Evolutionary conservation across 2,329 filamentous ascomycete species (phyloP).

Genomic region (Pestalotiopsis sp.): DNA sequence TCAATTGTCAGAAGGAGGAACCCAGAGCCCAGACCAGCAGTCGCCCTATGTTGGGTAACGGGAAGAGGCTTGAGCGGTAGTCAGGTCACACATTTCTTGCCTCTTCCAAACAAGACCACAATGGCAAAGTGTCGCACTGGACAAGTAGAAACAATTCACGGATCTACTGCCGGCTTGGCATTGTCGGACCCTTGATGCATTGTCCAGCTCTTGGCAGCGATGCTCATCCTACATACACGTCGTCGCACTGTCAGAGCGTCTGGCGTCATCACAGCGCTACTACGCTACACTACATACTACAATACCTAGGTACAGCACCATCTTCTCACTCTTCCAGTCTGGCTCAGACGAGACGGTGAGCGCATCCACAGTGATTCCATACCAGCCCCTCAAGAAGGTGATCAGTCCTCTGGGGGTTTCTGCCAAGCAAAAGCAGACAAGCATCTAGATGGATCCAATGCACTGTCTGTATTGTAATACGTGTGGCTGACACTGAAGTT

Average conservation of each 20-base stretch:
- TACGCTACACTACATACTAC: neutral
- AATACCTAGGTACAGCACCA: neutral
- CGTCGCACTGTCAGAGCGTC: neutral
- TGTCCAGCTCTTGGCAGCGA: neutral
- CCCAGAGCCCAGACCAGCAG: neutral
- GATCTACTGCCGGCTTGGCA: neutral
- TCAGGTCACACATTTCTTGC: neutral
- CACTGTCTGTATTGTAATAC: neutral
- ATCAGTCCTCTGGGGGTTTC: neutral
- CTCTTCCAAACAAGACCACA: neutral
- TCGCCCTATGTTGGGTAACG: neutral
- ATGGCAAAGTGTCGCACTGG: neutral
- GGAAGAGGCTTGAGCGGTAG: neutral
- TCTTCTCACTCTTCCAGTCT: neutral
- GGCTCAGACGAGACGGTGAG: neutral
- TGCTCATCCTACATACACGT: neutral
- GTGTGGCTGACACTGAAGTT: neutral
- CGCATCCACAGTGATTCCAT: neutral
- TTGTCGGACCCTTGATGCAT: neutral
- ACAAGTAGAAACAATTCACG: neutral
- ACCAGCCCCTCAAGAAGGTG: neutral
- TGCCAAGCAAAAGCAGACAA: neutral
- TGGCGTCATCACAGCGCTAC: neutral
- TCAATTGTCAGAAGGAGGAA: neutral
- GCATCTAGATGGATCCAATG: neutral